phyloP scores from a whole-genome alignment of 257 asterid genomes.

The Thymus mandschuricus region DNA sequence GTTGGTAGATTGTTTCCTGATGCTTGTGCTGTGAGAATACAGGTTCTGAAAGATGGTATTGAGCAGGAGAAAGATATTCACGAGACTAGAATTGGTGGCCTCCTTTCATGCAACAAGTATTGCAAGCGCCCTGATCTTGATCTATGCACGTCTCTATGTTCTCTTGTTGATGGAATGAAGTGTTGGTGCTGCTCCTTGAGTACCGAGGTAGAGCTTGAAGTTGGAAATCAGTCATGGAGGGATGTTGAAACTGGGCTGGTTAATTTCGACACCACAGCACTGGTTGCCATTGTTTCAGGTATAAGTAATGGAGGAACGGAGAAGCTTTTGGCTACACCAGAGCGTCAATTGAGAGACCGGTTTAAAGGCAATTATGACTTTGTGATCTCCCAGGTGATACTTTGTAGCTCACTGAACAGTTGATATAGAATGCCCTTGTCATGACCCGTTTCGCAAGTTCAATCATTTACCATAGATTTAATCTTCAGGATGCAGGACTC shows the following conservation, averaged over 20 bases:
- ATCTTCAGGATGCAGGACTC: constrained; percentile 17
- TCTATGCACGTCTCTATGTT: constrained; percentile 51
- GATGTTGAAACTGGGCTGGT: constrained; percentile 51
- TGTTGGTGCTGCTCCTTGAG: constrained; percentile 58
- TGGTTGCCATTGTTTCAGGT: constrained; percentile 88
- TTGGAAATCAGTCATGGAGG: constrained; percentile 30
- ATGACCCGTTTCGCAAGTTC: constrained; percentile 1
- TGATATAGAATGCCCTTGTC: constrained; percentile 13
- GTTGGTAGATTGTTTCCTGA: constrained; percentile 55
- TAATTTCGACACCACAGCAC: constrained; percentile 89
- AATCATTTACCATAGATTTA: constrained; percentile 3
- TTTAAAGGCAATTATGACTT: constrained; percentile 84
- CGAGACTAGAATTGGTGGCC: constrained; percentile 23
- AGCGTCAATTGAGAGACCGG: constrained; percentile 67
- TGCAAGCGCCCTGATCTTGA: constrained; percentile 35
- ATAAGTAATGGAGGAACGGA: constrained; percentile 71
- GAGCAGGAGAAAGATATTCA: constrained; percentile 23
- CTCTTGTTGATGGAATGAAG: constrained; percentile 59
- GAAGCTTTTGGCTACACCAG: constrained; percentile 64
- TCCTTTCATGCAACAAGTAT: constrained; percentile 37
- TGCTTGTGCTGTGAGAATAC: constrained; percentile 59
- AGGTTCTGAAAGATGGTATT: constrained; percentile 32
- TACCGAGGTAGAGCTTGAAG: constrained; percentile 30
- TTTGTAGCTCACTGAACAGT: constrained; percentile 6
- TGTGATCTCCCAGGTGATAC: constrained; percentile 77